These are phyloP conservation scores for Plasmodium gallinaceum DNA, from an alignment of 169 alveolate genomes.

Conservation along the genomic window DNA sequence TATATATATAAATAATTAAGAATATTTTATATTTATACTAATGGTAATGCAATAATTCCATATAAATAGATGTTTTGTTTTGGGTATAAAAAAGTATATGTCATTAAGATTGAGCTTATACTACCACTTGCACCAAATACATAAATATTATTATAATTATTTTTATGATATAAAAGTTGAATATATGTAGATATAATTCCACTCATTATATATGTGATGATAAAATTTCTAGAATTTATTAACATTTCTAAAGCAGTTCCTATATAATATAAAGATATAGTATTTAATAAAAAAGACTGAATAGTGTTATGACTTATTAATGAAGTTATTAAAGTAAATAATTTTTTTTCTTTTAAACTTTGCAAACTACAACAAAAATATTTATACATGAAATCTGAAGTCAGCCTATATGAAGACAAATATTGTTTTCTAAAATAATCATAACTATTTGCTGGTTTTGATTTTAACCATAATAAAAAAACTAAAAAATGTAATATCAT, in stretches of 20 bases:
- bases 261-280: constrained; percentile 54
- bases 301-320: constrained; percentile 57
- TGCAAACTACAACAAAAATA: constrained; percentile 47
- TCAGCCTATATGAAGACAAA: not conserved
- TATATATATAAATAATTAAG: not conserved
- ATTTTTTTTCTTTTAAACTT: constrained; percentile 35
- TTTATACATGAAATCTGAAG: constrained; percentile 32
- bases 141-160: constrained; percentile 25
- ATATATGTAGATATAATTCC: constrained; percentile 50
- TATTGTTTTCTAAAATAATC: not conserved
- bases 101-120: constrained; percentile 44
- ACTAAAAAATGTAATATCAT: constrained; percentile 38
- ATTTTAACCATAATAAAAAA: constrained; percentile 34
- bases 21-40: not conserved
- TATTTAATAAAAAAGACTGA: constrained; percentile 50
- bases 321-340: constrained; percentile 37
- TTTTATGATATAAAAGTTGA: constrained; percentile 41
- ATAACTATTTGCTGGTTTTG: constrained; percentile 24
- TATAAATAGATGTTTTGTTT: constrained; percentile 21
- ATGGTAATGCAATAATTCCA: constrained; percentile 41
- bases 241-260: constrained; percentile 42
- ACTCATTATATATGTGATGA: constrained; percentile 44
- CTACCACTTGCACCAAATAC: constrained; percentile 74
- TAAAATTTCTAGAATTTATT: constrained; percentile 19
- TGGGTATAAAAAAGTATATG: constrained; percentile 43